phyloP scores from a whole-genome alignment of 1,139 yeast species.

The Kurtzmaniella quercitrusa region DNA sequence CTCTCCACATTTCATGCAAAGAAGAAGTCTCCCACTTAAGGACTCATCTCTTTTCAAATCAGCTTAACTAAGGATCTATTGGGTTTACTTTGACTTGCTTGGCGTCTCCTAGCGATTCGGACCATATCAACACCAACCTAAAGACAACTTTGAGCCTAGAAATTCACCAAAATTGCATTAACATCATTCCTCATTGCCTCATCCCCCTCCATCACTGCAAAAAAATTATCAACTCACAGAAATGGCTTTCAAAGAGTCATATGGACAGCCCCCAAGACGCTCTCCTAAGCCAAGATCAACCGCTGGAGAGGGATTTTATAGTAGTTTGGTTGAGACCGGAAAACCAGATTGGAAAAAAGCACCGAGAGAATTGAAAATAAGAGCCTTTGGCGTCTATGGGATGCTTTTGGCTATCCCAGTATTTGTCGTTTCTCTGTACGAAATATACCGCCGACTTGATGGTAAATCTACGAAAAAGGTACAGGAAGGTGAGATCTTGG shows the following conservation, averaged over 20 bases:
- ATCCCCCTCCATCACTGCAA: no score
- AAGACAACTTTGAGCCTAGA: no score
- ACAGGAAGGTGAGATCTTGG: slow-evolving; percentile 39
- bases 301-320: slow-evolving; percentile 27
- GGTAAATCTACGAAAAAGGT: slow-evolving; percentile 41
- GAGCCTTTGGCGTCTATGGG: slow-evolving; percentile 39
- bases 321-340: slow-evolving; percentile 37
- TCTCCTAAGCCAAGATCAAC: slow-evolving; percentile 14
- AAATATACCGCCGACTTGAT: slow-evolving; percentile 35
- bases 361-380: slow-evolving; percentile 33
- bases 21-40: background rate
- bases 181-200: no score
- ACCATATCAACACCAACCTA: no score
- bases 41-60: background rate
- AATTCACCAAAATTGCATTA: no score
- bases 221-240: no score
- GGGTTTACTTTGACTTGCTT: no score
- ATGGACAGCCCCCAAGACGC: background rate
- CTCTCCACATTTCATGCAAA: background rate
- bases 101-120: no score
- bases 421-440: slow-evolving; percentile 31
- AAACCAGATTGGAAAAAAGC: slow-evolving; percentile 46
- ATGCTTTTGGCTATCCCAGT: slow-evolving; percentile 40
- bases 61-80: no score
- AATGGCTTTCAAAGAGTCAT: background rate